Evolutionary conservation across 2,329 filamentous ascomycete species (phyloP).

Genomic region (Ceratocystis ficicola): DNA sequence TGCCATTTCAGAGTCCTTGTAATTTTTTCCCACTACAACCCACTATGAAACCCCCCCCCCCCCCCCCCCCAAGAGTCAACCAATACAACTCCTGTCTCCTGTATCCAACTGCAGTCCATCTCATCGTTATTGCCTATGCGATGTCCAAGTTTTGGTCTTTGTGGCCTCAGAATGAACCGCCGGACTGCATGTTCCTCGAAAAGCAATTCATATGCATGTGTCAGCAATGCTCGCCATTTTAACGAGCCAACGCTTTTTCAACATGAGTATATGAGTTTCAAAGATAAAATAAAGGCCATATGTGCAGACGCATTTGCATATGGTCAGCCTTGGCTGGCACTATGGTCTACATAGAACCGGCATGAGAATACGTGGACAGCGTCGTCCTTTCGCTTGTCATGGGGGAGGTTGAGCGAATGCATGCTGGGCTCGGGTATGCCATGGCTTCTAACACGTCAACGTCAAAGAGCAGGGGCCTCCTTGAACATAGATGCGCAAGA

Average conservation of each 20-base stretch:
- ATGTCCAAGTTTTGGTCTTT: neutral
- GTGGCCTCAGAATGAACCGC: conserved; percentile 2
- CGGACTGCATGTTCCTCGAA: neutral
- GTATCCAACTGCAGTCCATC: neutral
- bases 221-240: neutral
- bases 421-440: neutral
- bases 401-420: neutral
- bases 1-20: neutral
- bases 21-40: neutral
- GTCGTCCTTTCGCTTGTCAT: neutral
- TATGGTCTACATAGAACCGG: neutral
- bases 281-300: neutral
- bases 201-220: neutral
- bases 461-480: neutral
- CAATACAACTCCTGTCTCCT: neutral
- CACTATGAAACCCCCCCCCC: no score
- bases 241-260: neutral
- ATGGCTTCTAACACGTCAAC: conserved; percentile 1
- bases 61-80: neutral
- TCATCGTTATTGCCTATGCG: neutral
- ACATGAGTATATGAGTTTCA: neutral
- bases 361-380: neutral
- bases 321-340: neutral
- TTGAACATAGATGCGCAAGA: neutral
- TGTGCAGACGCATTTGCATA: neutral